Conservation (phyloP, 768 basidiomycete genomes). For the Favolaschia claudopus region DNA sequence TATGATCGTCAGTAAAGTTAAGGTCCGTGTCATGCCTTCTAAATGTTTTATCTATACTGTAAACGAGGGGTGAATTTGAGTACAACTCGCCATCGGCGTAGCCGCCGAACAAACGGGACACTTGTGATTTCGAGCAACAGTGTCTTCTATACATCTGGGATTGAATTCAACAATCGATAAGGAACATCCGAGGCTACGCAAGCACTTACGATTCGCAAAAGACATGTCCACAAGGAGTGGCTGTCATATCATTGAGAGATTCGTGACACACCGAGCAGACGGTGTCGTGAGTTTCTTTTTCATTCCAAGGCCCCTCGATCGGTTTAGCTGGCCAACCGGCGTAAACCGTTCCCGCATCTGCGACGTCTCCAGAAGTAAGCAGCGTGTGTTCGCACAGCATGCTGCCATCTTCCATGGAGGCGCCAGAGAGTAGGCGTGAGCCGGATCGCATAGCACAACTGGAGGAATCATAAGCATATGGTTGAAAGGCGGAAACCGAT, state of each 20-base stretch:
- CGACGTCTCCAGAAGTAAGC: constrained; percentile 54
- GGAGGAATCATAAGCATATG: not conserved
- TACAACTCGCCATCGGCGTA: too few species aligned
- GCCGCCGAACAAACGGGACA: too few species aligned
- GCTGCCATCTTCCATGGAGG: constrained; percentile 56
- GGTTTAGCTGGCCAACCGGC: constrained; percentile 52
- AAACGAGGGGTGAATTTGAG: too few species aligned
- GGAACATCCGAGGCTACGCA: too few species aligned
- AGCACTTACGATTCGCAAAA: constrained; percentile 24
- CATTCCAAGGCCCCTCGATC: constrained; percentile 28
- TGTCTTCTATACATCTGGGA: too few species aligned
- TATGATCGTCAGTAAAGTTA: too few species aligned
- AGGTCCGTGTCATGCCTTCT: too few species aligned
- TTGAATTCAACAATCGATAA: too few species aligned
- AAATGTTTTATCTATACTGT: too few species aligned
- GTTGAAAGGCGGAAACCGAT: not conserved
- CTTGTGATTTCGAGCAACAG: too few species aligned
- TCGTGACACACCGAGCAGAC: constrained; percentile 38
- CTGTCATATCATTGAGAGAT: constrained; percentile 37
- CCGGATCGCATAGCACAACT: constrained; percentile 53
- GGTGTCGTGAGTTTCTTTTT: constrained; percentile 15
- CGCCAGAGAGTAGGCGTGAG: constrained; percentile 54
- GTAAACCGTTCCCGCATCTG: constrained; percentile 48
- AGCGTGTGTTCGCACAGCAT: constrained; percentile 57
- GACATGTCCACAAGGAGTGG: constrained; percentile 38